These are phyloP conservation scores for Bretziella fagacearum DNA, from an alignment of 2,329 filamentous ascomycete genomes.

Conservation along the genomic window DNA sequence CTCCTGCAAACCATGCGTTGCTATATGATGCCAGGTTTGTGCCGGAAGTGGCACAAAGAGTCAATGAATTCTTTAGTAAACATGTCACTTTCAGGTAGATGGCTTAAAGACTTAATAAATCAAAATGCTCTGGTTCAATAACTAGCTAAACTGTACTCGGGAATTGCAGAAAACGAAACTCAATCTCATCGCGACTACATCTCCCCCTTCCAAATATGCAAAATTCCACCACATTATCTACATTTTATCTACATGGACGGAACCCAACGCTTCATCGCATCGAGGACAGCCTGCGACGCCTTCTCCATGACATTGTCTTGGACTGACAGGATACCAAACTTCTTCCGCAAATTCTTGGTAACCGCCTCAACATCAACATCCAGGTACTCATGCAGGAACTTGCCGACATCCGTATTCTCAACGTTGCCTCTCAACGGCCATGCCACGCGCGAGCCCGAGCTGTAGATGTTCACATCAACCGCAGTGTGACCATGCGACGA, in stretches of 20 bases:
- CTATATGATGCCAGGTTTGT: constrained; percentile 65
- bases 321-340: constrained; percentile 18
- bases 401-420: constrained; percentile 85
- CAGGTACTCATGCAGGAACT: constrained; percentile 65
- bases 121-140: not conserved
- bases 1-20: constrained; percentile 67
- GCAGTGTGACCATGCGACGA: constrained; percentile 83
- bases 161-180: not conserved
- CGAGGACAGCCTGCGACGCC: constrained; percentile 10
- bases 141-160: not conserved
- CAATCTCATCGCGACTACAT: not conserved
- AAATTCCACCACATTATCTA: not conserved
- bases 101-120: too few species aligned
- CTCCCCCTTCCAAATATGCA: not conserved
- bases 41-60: constrained; percentile 56
- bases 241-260: constrained; percentile 8
- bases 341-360: constrained; percentile 55
- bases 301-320: constrained; percentile 6
- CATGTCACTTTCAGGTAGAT: not conserved
- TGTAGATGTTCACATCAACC: constrained; percentile 94
- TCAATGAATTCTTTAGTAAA: not conserved
- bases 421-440: constrained; percentile 63
- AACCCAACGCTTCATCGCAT: constrained; percentile 13
- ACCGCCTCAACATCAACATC: constrained; percentile 62
- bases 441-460: constrained; percentile 49